Conservation (phyloP, 352 stramenopile species). For the Phytopythium kandeliae region DNA sequence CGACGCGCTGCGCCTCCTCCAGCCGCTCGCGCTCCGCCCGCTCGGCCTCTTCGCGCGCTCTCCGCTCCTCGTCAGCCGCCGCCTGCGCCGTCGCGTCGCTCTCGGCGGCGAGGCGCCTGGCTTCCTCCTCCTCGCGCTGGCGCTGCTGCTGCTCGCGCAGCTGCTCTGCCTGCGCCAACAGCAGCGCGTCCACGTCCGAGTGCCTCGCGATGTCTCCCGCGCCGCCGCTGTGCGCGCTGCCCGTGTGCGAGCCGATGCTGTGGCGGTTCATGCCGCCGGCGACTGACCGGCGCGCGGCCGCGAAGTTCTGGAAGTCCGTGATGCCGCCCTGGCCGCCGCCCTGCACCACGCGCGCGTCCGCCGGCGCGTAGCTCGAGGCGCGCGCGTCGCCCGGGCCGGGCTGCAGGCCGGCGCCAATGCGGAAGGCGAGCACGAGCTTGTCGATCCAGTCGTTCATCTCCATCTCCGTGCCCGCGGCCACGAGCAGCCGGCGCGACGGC, state of each 20-base stretch:
- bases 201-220: conserved; percentile 18
- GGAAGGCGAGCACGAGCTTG: conserved; percentile 63
- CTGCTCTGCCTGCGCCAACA: conserved; percentile 17
- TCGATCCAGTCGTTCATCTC: conserved; percentile 86
- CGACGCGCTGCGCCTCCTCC: conserved; percentile 7
- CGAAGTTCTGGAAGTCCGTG: conserved; percentile 81
- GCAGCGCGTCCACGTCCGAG: conserved; percentile 29
- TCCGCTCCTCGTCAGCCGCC: conserved; percentile 2
- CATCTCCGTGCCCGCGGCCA: conserved; percentile 68
- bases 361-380: conserved; percentile 18
- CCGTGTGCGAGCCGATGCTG: conserved; percentile 22
- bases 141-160: conserved; percentile 18
- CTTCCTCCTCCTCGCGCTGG: conserved; percentile 12
- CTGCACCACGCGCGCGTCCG: conserved; percentile 8
- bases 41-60: conserved; percentile 9
- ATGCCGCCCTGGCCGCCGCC: conserved; percentile 29
- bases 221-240: conserved; percentile 2
- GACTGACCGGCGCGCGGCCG: conserved; percentile 31
- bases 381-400: conserved; percentile 10
- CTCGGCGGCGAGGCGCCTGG: conserved; percentile 16
- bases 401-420: conserved; percentile 42
- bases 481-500: conserved; percentile 44
- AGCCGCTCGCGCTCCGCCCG: conserved; percentile 6
- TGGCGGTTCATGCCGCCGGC: conserved; percentile 27
- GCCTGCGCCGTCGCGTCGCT: conserved; percentile 13